Base-by-base conservation (phyloP, 2,329 filamentous ascomycete genomes). In the Tolypocladium pustulatum region DNA sequence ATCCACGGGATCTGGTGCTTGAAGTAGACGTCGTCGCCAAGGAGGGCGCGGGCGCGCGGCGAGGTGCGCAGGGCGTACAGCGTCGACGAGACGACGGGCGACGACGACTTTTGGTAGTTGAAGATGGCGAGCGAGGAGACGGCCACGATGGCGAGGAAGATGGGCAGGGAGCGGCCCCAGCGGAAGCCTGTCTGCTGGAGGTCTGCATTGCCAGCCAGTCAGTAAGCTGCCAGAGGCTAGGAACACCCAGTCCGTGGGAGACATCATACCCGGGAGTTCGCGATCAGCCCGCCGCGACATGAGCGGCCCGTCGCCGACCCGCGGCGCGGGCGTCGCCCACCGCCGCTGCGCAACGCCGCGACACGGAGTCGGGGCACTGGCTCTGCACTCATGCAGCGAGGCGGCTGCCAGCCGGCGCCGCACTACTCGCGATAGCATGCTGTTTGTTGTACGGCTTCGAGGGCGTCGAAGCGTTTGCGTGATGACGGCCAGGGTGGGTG, bases 61-160 rank as follows among this genome's bases (percentile, higher is more conserved):
- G 88, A 91, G 3, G 90, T 95, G 63, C 94, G 89, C 63, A 99
- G 82, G 1, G 93, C 89, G 79, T 97, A 99, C 34, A 99, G 83
- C 5, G 91, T 94, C 58, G 89, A 90, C 58, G 85, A 85, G n/a
- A 97, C 89, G 36, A 93, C 83, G 58, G 89, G 89, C 32, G 86
- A 91, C n/a, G 89, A 91, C 59, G 87, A 85, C 74, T 97, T 97
- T 73, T 99, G 93, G 83, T 99, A 97, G 82, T 99, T 99, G 88
- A 99, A 97, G 74, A 99, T 97, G 65, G 88, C 90, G 61, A 95
- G 77, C 64, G 87, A 86, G 64, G 87, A 88, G 58, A 81, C 79
- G 55, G 83, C 82, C 65, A 96, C 84, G 62, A 90, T 78, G 62
- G 82, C 73, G 57, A 88, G 71, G 81, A 97, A 97, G 71, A 96